These are phyloP conservation scores for Cicer arietinum DNA, from an alignment of 306 rosid genomes.

Conservation along the genomic window DNA sequence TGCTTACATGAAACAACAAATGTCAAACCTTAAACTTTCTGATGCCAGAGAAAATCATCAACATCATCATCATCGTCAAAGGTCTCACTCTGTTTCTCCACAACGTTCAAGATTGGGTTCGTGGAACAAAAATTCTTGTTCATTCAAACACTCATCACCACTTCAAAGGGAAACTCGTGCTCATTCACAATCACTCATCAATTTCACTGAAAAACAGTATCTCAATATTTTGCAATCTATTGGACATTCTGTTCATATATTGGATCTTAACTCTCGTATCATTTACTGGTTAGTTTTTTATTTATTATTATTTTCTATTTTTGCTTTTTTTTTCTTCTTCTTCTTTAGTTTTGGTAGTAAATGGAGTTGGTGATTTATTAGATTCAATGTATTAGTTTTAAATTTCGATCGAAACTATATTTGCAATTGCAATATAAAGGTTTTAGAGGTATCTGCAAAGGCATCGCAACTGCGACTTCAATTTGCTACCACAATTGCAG, in stretches of 20 bases:
- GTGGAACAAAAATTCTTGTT: slow-evolving; percentile 64
- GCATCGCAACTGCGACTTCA: background rate
- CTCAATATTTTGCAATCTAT: slow-evolving; percentile 91
- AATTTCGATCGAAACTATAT: background rate
- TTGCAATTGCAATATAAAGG: background rate
- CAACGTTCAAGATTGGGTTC: slow-evolving; percentile 76
- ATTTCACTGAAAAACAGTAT: slow-evolving; percentile 73
- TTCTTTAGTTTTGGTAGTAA: background rate
- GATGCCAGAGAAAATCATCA: slow-evolving; percentile 48
- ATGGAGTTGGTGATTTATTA: background rate
- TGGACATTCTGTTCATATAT: slow-evolving; percentile 90
- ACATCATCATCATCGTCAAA: slow-evolving; percentile 67
- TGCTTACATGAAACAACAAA: slow-evolving; percentile 81
- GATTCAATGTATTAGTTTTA: background rate
- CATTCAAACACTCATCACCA: slow-evolving; percentile 87
- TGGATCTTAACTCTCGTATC: slow-evolving; percentile 72
- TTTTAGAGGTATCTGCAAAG: background rate
- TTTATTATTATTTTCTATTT: background rate
- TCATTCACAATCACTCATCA: slow-evolving; percentile 49
- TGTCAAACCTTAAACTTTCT: slow-evolving; percentile 68
- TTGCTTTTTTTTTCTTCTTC: background rate
- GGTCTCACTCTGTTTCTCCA: slow-evolving; percentile 94
- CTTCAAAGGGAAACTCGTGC: slow-evolving; percentile 83
- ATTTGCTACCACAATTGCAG: background rate
- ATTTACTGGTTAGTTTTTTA: slow-evolving; percentile 69